phyloP scores from a whole-genome alignment of 2,329 filamentous ascomycete genomes.

The Claviceps monticola region DNA sequence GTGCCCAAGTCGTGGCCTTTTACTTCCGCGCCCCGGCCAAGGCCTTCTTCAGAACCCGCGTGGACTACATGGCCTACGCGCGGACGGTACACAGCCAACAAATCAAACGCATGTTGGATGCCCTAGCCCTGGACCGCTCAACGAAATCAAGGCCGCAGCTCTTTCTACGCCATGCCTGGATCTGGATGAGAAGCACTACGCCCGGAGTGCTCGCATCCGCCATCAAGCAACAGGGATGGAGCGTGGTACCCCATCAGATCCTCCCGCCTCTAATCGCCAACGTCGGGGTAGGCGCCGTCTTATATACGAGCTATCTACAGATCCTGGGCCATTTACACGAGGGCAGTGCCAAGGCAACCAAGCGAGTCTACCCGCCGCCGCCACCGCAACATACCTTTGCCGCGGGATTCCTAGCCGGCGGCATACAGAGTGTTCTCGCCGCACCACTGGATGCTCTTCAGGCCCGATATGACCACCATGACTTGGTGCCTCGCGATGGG shows the following conservation, averaged over 20 bases:
- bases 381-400: constrained; percentile 48
- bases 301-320: constrained; percentile 65
- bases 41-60: constrained; percentile 78
- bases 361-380: constrained; percentile 58
- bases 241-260: constrained; percentile 62
- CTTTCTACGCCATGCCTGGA: constrained; percentile 27
- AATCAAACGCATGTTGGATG: constrained; percentile 21
- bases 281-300: constrained; percentile 55
- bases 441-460: constrained; percentile 66
- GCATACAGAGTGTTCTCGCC: constrained; percentile 55
- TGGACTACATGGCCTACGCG: constrained; percentile 62
- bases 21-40: constrained; percentile 88
- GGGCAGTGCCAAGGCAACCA: constrained; percentile 40
- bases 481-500: constrained; percentile 28
- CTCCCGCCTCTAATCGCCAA: constrained; percentile 63
- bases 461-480: constrained; percentile 51
- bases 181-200: constrained; percentile 48
- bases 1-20: constrained; percentile 72
- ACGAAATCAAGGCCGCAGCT: constrained; percentile 18
- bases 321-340: constrained; percentile 52
- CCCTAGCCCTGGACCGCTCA: constrained; percentile 20
- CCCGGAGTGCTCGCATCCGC: constrained; percentile 56
- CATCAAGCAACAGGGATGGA: constrained; percentile 56
- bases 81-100: constrained; percentile 37
- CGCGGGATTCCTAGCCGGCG: constrained; percentile 56